Base-by-base conservation (phyloP, 768 basidiomycete genomes). In the Russula sp. region DNA sequence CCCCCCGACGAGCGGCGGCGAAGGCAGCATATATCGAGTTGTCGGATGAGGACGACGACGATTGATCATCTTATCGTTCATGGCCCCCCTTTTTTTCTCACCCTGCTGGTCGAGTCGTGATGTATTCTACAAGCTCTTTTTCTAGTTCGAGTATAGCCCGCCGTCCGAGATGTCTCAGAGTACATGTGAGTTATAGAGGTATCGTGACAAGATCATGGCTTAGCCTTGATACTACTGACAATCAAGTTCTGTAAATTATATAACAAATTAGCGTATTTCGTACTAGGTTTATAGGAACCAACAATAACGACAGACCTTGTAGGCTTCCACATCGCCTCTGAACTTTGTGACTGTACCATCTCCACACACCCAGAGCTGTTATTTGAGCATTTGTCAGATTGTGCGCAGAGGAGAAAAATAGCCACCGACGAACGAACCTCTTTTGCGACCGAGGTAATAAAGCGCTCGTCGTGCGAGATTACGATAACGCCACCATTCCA, bases 401-500 rank as follows among this genome's bases (percentile, higher is more conserved):
- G 6, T 29, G 25, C 25, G 62, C 47, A 25, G 8, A n/a, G 42
- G 32, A 41, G 11, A 2, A 13, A 38, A 14, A 52, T 49, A 46
- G 39, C 29, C 52, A 20, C 58, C 38, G 11, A 66, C 80, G 32
- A 66, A 90, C 91, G 32, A 66, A 90, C 91, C 79, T 93, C 87
- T 71, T 83, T 85, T 5, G 91, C 88, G 20, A 94, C 93, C 16
- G 84, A 86, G 16, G 92, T 95, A 68, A 95, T 96, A 72, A 96
- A 98, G 54, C 92, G 78, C 71, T 96, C 93, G 79, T 98, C 95
- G 82, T 97, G 95, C 64, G 90, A 93, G 68, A 94, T 93, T 66
- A 93, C 78, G 65, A 96, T 94, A 7, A 95, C 91, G 35, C 93
- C 93, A 9, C 93, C 93, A 67, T 92, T 93, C 90, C 88, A 95